Base-by-base conservation (phyloP, 768 basidiomycete genomes). In the Artomyces pyxidatus region DNA sequence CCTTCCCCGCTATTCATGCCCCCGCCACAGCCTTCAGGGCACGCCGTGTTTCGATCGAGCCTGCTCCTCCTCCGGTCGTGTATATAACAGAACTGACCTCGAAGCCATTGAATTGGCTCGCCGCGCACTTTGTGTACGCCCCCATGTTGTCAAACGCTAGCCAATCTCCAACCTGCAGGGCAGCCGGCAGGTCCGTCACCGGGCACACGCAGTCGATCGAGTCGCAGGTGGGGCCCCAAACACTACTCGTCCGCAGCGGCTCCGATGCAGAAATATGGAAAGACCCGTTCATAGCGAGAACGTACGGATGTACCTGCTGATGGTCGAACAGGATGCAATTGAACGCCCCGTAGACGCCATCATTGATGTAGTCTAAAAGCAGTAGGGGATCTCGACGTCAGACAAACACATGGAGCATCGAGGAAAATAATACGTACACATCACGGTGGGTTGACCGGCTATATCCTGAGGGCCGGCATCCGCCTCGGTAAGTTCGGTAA, bases 241-340 rank as follows among this genome's bases (percentile, higher is more conserved):
- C 14, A 35, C 32, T 12, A 14, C 17, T 17, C 32, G 12, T 17
- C 32, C 3, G 1, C 3, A 4, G 4, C 32, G 14, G 17, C 7
- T 35, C 14, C 32, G 12, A 35, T 14, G 12, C 14, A 35, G 32
- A 35, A 35, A 4, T 12, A 35, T 12, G 32, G 12, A 35, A 12
- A 35, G 14, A 35, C 12, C 4, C 12, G 32, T 35, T 17, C 14
- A 35, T 35, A 35, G 32, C 12, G 14, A 17, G 32, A 4, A 12
- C 32, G 32, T 35, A 12, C 14, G 32, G 32, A 17, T 17, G 32
- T 23, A 41, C 39, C 12, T 19, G 74, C 63, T 95, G 93, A 68
- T 99, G 96, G 68, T 98, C 96, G 68, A 97, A 98, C 62, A 98
- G 74, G 68, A 93, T 93, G 71, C 89, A 93, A 73, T 94, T 93